Conservation (phyloP, 768 basidiomycete genomes). For the Leccinum barrowsii region DNA sequence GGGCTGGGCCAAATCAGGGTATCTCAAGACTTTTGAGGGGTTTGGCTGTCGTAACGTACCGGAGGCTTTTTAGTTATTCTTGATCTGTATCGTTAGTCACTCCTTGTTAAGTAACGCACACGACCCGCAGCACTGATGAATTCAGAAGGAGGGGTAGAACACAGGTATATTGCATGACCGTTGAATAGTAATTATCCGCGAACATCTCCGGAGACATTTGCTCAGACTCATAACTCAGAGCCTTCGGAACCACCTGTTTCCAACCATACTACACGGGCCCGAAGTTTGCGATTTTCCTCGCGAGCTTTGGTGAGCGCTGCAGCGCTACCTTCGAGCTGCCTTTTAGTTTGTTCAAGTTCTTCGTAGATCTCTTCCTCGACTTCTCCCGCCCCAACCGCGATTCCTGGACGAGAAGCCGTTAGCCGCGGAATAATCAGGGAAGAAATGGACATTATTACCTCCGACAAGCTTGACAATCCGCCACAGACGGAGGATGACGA, state of each 20-base stretch:
- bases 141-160: slow-evolving; percentile 12
- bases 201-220: slow-evolving; percentile 12
- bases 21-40: neutral
- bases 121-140: slow-evolving; percentile 1
- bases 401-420: slow-evolving; percentile 41
- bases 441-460: slow-evolving; percentile 32
- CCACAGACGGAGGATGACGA: slow-evolving; percentile 78
- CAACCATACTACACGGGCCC: slow-evolving; percentile 34
- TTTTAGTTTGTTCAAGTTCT: slow-evolving; percentile 46
- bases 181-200: slow-evolving; percentile 3
- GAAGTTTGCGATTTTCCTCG: slow-evolving; percentile 55
- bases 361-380: slow-evolving; percentile 53
- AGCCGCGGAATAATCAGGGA: neutral
- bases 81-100: slow-evolving; percentile 14
- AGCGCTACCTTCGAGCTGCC: slow-evolving; percentile 44
- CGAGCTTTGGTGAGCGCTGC: slow-evolving; percentile 42
- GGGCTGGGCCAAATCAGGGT: slow-evolving; percentile 1
- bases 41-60: neutral
- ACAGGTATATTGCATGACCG: slow-evolving; percentile 6
- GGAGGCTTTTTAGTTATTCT: neutral
- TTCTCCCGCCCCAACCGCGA: slow-evolving; percentile 74
- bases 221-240: slow-evolving; percentile 27
- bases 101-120: neutral
- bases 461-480: slow-evolving; percentile 73
- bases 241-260: slow-evolving; percentile 35